Evolutionary conservation across 1,284 basidiomycete species (phyloP), one percentile per base, ranked within the genome.

Genomic region (Moniliella sp.): DNA sequence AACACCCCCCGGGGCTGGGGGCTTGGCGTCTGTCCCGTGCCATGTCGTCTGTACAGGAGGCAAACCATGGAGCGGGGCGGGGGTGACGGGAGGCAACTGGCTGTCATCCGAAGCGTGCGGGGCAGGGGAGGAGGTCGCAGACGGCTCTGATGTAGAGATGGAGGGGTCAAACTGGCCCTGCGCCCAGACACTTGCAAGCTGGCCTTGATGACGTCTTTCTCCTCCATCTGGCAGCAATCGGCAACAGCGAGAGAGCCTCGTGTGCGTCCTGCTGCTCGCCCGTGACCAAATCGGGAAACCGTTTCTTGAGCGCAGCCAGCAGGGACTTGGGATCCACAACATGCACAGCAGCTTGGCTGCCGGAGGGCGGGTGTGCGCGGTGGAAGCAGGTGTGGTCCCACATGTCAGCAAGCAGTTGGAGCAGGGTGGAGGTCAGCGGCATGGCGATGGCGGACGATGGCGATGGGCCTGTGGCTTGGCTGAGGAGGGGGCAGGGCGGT

Each of bases 191-290:
- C 21, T 23, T n/a, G n/a, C n/a, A n/a, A n/a, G n/a, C n/a, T n/a
- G n/a, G n/a, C n/a, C n/a, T 32, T 32, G 19, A 37, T 32, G 17
- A 82, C 78, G 57, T 93, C 84, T 38, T 75, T 65, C 60, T 93
- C 83, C 57, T 93, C 84, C 80, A 86, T 84, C 31, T 80, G 72
- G 68, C 86, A 78, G n/a, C 75, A 76, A 57, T 91, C 84, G 88
- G 66, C 36, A 91, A 65, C 42, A 84, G 82, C 23, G 80, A 69
- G 28, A 91, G 64, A 43, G 88, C 75, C 63, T 91, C 84, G 56
- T 93, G 84, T 4, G 83, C 82, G 50, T 93, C 84, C 62, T 93
- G 84, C 61, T 93, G 84, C 32, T 62, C n/a, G n/a, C n/a, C 64
- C 65, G 50, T 84, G 82, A 30, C 80, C 72, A 54, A 88, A 93